These are phyloP conservation scores for Nannochloropsis granulata DNA, from an alignment of 108 stramenopile genomes.

Conservation along the genomic window DNA sequence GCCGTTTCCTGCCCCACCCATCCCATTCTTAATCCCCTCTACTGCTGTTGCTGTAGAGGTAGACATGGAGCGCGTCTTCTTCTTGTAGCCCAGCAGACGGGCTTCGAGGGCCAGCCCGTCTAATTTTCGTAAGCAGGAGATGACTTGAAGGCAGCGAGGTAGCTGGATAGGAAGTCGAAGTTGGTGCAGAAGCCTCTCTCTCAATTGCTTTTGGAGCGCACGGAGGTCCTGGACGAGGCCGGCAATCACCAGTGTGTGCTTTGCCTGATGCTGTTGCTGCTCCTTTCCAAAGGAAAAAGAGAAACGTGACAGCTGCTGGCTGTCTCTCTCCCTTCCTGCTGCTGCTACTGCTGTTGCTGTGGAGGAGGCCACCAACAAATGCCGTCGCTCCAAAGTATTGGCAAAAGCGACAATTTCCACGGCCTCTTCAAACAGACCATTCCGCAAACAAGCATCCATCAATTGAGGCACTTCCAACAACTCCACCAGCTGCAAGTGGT, in stretches of 20 bases:
- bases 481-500: conserved; percentile 38
- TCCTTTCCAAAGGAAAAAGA: not conserved
- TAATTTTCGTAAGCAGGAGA: conserved; percentile 24
- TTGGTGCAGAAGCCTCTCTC: conserved; percentile 24
- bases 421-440: conserved; percentile 25
- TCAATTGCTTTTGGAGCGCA: conserved; percentile 3
- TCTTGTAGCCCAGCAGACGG: not conserved
- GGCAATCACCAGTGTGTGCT: conserved; percentile 11
- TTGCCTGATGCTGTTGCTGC: not conserved
- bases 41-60: not conserved
- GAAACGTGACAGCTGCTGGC: not conserved
- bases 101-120: conserved; percentile 21
- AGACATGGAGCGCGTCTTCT: conserved; percentile 15
- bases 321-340: not conserved
- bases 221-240: conserved; percentile 25
- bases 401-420: conserved; percentile 27
- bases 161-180: conserved; percentile 24
- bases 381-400: conserved; percentile 24
- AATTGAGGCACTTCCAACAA: conserved; percentile 35
- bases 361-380: not conserved
- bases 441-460: conserved; percentile 34
- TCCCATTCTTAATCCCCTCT: not conserved
- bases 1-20: not conserved
- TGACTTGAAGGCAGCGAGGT: conserved; percentile 22
- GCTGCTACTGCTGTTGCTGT: not conserved